Conservation (phyloP, 768 basidiomycete genomes). For the Cyathus striatus region DNA sequence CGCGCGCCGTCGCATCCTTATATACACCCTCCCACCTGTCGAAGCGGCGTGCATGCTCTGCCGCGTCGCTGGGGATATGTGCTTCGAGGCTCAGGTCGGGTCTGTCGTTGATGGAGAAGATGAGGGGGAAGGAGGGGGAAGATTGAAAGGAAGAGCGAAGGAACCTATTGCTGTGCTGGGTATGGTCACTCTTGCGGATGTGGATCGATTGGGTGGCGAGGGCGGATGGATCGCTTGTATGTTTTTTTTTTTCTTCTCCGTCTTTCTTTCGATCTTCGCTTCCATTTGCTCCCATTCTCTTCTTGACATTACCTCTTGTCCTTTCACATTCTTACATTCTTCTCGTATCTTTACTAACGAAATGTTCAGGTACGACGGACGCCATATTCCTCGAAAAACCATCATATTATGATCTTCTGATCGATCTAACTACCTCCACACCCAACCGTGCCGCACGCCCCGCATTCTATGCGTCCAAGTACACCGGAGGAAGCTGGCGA, state of each 20-base stretch:
- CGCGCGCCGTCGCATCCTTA: slow-evolving; percentile 67
- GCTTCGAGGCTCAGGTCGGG: slow-evolving; percentile 38
- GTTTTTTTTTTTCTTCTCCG: slow-evolving; percentile 13
- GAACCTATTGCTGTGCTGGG: slow-evolving; percentile 68
- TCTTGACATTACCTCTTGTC: too few species aligned
- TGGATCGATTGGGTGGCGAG: slow-evolving; percentile 56
- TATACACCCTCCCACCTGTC: slow-evolving; percentile 76
- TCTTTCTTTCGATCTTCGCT: not conserved
- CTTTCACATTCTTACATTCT: too few species aligned
- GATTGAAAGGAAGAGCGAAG: slow-evolving; percentile 33
- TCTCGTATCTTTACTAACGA: too few species aligned
- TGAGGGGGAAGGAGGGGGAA: slow-evolving; percentile 4
- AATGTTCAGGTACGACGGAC: slow-evolving; percentile 75
- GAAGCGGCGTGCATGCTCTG: slow-evolving; percentile 76
- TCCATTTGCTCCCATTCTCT: slow-evolving; percentile 4
- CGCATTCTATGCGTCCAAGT: slow-evolving; percentile 58
- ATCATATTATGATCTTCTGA: slow-evolving; percentile 71
- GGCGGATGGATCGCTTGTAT: slow-evolving; percentile 81
- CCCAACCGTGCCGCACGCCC: slow-evolving; percentile 59
- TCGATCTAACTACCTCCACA: slow-evolving; percentile 71
- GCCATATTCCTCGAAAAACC: slow-evolving; percentile 82
- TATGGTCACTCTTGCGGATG: slow-evolving; percentile 73
- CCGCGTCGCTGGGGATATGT: slow-evolving; percentile 56
- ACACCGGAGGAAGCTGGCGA: slow-evolving; percentile 30
- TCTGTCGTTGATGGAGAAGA: slow-evolving; percentile 12